A percentile compares a stretch with the other conserved stretches of the same genome.
Evolutionary conservation across 2,329 filamentous ascomycete species (phyloP).

Genomic region (Calycina marina): DNA sequence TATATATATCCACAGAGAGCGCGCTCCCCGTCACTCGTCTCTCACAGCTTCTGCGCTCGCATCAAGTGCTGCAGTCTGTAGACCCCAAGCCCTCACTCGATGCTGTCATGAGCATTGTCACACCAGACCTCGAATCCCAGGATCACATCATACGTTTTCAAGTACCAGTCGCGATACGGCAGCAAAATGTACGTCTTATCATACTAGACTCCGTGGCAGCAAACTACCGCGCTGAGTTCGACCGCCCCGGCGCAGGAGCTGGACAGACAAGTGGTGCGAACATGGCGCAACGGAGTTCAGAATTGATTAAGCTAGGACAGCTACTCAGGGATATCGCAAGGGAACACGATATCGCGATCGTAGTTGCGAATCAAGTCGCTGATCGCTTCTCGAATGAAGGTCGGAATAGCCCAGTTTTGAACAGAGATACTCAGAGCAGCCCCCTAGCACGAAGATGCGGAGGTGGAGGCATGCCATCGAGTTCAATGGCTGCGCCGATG

Average conservation of each 20-base stretch:
- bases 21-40: conserved; percentile 71
- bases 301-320: conserved; percentile 64
- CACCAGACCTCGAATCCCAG: conserved; percentile 83
- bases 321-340: conserved; percentile 64
- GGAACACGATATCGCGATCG: conserved; percentile 62
- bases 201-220: conserved; percentile 86
- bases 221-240: conserved; percentile 88
- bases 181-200: conserved; percentile 65
- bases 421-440: conserved; percentile 13
- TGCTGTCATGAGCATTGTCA: conserved; percentile 64
- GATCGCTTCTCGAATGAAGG: conserved; percentile 50
- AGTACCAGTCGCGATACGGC: conserved; percentile 67
- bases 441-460: conserved; percentile 13
- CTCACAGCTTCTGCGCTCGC: conserved; percentile 56
- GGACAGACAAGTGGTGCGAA: conserved; percentile 27
- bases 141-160: conserved; percentile 92
- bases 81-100: conserved; percentile 47
- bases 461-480: conserved; percentile 11
- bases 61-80: conserved; percentile 42
- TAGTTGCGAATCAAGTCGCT: conserved; percentile 90
- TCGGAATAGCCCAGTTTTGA: conserved; percentile 4
- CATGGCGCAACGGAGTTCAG: conserved; percentile 61
- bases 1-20: conserved; percentile 92
- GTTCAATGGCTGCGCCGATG: conserved; percentile 11
- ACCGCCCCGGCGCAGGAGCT: conserved; percentile 33